Conservation (phyloP, 2,329 filamentous ascomycete species). For the Pseudogymnoascus sp. region DNA sequence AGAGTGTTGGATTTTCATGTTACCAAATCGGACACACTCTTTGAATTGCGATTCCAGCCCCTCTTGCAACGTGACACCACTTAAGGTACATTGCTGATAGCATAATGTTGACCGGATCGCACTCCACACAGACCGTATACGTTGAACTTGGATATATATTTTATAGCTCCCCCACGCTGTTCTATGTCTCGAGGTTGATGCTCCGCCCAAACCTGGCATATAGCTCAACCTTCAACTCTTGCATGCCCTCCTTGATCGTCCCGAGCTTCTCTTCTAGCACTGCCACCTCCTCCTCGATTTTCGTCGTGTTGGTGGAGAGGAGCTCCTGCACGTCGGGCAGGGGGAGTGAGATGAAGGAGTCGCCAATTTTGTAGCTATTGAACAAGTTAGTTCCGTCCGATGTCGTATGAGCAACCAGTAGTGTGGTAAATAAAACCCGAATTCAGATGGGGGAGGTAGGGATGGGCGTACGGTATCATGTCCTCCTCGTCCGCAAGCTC, state of each 20-base stretch:
- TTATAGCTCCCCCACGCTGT: background rate
- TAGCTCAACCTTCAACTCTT: slow-evolving; percentile 78
- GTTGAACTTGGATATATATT: slow-evolving; percentile 9
- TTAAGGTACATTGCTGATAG: background rate
- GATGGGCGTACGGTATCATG: slow-evolving; percentile 65
- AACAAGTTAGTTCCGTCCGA: background rate
- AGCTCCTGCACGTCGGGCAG: slow-evolving; percentile 81
- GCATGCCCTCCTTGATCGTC: slow-evolving; percentile 76
- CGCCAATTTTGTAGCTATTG: slow-evolving; percentile 86
- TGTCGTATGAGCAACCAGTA: too few species aligned
- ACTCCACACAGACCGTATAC: background rate
- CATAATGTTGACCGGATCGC: background rate
- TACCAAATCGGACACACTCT: background rate
- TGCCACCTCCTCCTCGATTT: slow-evolving; percentile 69
- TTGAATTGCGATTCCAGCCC: background rate
- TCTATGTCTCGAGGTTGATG: slow-evolving; percentile 88
- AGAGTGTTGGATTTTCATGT: background rate
- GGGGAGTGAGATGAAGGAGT: slow-evolving; percentile 84
- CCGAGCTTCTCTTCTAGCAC: slow-evolving; percentile 69
- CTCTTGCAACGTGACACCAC: background rate
- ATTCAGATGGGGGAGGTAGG: background rate
- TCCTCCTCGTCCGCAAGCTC: slow-evolving; percentile 95
- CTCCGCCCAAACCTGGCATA: slow-evolving; percentile 94
- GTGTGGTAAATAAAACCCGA: background rate
- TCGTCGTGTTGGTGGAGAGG: slow-evolving; percentile 61